phyloP scores from a whole-genome alignment of 257 asterid genomes.

The Knoxia roxburghii region DNA sequence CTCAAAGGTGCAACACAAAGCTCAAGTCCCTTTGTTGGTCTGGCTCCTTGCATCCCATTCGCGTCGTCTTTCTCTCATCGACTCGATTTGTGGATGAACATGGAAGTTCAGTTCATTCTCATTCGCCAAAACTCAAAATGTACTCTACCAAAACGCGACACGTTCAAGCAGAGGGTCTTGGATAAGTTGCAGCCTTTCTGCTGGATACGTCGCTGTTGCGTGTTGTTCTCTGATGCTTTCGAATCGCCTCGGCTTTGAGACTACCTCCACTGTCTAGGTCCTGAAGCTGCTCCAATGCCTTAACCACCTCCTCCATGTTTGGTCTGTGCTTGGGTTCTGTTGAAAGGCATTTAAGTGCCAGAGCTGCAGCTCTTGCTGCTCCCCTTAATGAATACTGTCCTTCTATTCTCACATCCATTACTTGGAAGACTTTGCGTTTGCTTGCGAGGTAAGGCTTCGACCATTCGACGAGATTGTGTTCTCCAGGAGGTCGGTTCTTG shows the following conservation, averaged over 20 bases:
- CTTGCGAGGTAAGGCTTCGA: conserved; percentile 36
- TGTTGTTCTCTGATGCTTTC: conserved; percentile 30
- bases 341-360: conserved; percentile 34
- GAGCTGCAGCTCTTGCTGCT: conserved; percentile 29
- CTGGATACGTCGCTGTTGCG: conserved; percentile 21
- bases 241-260: conserved; percentile 34
- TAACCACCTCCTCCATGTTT: conserved; percentile 32
- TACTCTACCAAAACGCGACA: neutral
- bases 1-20: conserved; percentile 4
- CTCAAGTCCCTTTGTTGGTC: conserved; percentile 2
- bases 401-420: conserved; percentile 39
- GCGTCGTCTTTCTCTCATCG: neutral
- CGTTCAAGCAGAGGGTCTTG: conserved; percentile 48
- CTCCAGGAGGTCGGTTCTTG: conserved; percentile 37
- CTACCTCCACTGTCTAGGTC: conserved; percentile 34
- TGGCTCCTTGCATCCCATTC: conserved; percentile 3
- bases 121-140: too few species aligned
- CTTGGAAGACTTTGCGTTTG: conserved; percentile 31
- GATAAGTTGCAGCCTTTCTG: conserved; percentile 38
- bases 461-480: conserved; percentile 44
- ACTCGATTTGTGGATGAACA: neutral
- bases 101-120: too few species aligned
- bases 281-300: conserved; percentile 32
- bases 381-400: conserved; percentile 36
- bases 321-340: conserved; percentile 37